Evolutionary conservation across 441 rosid genomes (phyloP).

Genomic region (Cnidoscolus chayamansa): DNA sequence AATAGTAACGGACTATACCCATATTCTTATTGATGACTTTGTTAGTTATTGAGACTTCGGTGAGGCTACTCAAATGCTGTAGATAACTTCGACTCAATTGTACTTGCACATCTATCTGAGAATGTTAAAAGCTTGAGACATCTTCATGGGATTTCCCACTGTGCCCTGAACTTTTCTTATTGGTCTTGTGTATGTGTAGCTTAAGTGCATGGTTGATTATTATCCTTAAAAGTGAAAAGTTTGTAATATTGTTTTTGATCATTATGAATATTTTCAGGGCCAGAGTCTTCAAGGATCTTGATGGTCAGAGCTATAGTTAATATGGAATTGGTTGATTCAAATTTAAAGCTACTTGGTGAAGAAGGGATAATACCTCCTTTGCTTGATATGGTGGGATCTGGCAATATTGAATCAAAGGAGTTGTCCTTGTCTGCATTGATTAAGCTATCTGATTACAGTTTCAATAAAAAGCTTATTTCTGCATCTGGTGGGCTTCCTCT

Average conservation of each 20-base stretch:
- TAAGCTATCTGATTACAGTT: slow-evolving; percentile 39
- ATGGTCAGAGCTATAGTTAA: slow-evolving; percentile 44
- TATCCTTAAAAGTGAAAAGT: neutral
- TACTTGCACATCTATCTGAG: neutral
- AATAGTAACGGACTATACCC: neutral
- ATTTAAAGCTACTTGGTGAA: slow-evolving; percentile 49
- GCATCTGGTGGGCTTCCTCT: slow-evolving; percentile 51
- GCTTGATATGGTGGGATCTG: slow-evolving; percentile 47
- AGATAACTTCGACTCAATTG: neutral
- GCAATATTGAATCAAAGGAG: slow-evolving; percentile 46
- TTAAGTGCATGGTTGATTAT: slow-evolving; percentile 1
- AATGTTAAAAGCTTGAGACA: neutral
- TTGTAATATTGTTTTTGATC: slow-evolving; percentile 10
- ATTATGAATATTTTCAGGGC: slow-evolving; percentile 39
- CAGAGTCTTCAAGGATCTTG: slow-evolving; percentile 42
- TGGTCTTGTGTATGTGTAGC: slow-evolving; percentile 2
- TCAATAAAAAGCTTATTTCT: slow-evolving; percentile 52
- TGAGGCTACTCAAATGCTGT: neutral
- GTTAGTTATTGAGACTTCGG: neutral
- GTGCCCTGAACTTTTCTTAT: neutral
- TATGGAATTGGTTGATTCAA: slow-evolving; percentile 51
- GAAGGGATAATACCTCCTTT: slow-evolving; percentile 55
- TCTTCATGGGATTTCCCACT: neutral
- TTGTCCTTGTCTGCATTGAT: slow-evolving; percentile 45
- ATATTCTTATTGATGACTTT: neutral